Percentiles rank a stretch among this genome's conserved stretches.
phyloP scores from a whole-genome alignment of 805 yeast species.

The Ogataea pignaliae region DNA sequence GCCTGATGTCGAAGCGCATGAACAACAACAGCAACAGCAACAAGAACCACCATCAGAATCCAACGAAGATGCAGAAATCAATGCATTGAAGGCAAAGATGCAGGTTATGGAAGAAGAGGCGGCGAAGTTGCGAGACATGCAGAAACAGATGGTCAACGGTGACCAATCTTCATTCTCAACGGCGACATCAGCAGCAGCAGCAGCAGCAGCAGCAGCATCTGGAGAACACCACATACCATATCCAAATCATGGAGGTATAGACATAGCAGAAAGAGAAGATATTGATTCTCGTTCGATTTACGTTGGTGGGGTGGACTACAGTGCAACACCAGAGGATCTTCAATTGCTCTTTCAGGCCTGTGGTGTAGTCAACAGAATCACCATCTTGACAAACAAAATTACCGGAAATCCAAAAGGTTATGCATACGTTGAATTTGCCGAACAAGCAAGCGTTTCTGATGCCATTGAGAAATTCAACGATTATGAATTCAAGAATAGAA shows the following conservation, averaged over 20 bases:
- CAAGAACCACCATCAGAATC: background rate
- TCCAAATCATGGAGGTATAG: slow-evolving; percentile 9
- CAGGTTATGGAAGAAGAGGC: slow-evolving; percentile 62
- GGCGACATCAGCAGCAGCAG: slow-evolving; percentile 1
- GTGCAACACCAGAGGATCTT: slow-evolving; percentile 71
- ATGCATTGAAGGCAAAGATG: slow-evolving; percentile 40
- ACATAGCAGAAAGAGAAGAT: slow-evolving; percentile 43
- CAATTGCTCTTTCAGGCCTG: slow-evolving; percentile 66
- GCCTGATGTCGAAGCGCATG: no score
- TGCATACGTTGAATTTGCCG: slow-evolving; percentile 83
- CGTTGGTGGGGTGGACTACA: slow-evolving; percentile 83
- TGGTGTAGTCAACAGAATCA: slow-evolving; percentile 76
- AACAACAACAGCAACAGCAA: slow-evolving; percentile 1
- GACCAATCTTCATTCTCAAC: slow-evolving; percentile 2
- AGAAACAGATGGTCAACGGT: slow-evolving; percentile 29
- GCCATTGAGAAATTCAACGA: slow-evolving; percentile 64
- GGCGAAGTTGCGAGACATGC: slow-evolving; percentile 54
- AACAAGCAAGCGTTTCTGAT: slow-evolving; percentile 53
- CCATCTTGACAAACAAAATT: slow-evolving; percentile 65
- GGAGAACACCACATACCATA: slow-evolving; percentile 3
- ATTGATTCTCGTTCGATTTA: slow-evolving; percentile 74
- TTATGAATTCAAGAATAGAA: slow-evolving; percentile 60
- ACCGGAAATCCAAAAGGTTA: slow-evolving; percentile 85
- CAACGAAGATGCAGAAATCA: slow-evolving; percentile 23
- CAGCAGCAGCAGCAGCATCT: slow-evolving; percentile 11